Base-by-base conservation (phyloP, 768 basidiomycete species). In the Lentinula detonsa region DNA sequence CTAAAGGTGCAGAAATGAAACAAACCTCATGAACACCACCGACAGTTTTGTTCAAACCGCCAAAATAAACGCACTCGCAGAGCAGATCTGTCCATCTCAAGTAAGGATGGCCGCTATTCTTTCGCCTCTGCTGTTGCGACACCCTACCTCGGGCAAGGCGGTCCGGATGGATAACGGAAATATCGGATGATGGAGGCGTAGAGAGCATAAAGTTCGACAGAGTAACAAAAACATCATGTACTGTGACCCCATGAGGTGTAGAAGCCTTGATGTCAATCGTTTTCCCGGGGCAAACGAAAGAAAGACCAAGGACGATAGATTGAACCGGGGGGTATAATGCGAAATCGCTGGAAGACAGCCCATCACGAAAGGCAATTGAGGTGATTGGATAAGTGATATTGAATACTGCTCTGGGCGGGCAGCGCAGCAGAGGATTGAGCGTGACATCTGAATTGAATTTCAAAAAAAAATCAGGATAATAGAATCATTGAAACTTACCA, bases 81-180 rank as follows among this genome's bases (percentile, higher is more conserved):
- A 59, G 34, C 31, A 59, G 18, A 45, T 59, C 57, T 34, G 42
- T 15, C 57, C 57, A 59, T 28, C 43, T 49, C n/a, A 50, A 18
- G 42, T 45, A 11, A 21, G 16, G 40, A 33, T 43, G 16, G 28
- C 34, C 57, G 37, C 39, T 50, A 18, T 4, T 35, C 34, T 6
- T 40, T 21, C 57, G 23, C 39, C 57, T 48, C 11, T 43, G 33
- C 4, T 16, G 9, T 16, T 46, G 48, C 9, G 33, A 10, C 8
- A 28, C 21, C 23, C 33, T 48, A 2, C 45, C 57, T 10, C 57
- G 57, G 49, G 37, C 57, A 37, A 49, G 4, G 16, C 35, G 10
- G 6, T 59, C 45, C 23, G 43, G 57, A 35, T 33, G 43, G 8
- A 50, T 16, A 7, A 1, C 2, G 33, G 48, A 21, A 16, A 59